Conservation (phyloP, 352 stramenopile genomes). For the Aphanomyces astaci region DNA sequence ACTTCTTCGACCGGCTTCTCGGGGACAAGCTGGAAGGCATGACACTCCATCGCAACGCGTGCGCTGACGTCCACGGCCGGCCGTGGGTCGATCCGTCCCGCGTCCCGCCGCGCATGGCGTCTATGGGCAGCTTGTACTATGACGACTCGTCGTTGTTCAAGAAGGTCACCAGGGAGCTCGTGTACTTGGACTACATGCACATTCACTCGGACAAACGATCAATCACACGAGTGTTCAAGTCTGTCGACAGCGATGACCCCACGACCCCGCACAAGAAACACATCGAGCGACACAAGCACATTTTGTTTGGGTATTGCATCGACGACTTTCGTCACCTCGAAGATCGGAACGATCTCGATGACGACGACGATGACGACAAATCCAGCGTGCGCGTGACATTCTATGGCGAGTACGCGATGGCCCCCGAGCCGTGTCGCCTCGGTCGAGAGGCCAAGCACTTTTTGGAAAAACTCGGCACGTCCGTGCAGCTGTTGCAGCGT, state of each 20-base stretch:
- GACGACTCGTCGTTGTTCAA: slow-evolving; percentile 18
- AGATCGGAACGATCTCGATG: too few species aligned
- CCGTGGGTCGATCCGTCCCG: neutral
- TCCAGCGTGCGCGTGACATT: slow-evolving; percentile 9
- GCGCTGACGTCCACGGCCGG: neutral
- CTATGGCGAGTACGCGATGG: slow-evolving; percentile 19
- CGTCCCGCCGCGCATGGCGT: neutral
- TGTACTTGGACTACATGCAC: slow-evolving; percentile 23
- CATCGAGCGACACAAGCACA: slow-evolving; percentile 13
- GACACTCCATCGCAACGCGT: neutral
- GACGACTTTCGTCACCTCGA: neutral
- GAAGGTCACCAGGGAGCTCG: slow-evolving; percentile 9
- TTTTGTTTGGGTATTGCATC: slow-evolving; percentile 20
- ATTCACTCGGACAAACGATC: slow-evolving; percentile 5
- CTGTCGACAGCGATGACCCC: slow-evolving; percentile 1
- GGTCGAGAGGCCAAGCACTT: neutral
- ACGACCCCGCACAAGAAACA: neutral
- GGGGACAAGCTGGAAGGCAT: slow-evolving; percentile 2
- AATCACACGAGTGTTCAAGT: slow-evolving; percentile 20
- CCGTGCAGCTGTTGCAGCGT: slow-evolving; percentile 6
- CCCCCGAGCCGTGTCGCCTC: neutral
- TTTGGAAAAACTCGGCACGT: slow-evolving; percentile 12
- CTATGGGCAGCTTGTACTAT: neutral
- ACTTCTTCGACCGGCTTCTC: slow-evolving; percentile 6
- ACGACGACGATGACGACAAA: neutral